A percentile compares a stretch with the other conserved stretches of the same genome.
Conservation (phyloP, 345 rosid genomes). For the Pelargonium nanum region DNA sequence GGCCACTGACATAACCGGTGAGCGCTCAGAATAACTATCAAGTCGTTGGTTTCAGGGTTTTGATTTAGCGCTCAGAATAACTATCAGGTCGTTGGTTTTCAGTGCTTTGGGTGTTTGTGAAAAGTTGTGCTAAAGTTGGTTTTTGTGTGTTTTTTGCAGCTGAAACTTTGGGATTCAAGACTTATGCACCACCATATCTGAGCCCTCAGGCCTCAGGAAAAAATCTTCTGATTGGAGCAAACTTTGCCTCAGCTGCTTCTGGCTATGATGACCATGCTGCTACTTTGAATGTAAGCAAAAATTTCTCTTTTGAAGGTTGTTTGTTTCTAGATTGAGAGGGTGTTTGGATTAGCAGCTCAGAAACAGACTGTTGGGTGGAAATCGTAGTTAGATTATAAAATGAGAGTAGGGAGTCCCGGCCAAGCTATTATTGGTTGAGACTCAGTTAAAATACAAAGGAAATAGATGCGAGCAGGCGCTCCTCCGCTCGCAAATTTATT, state of each 20-base stretch:
- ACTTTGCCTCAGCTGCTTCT: slow-evolving; percentile 90
- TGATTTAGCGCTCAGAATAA: background rate
- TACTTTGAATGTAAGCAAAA: slow-evolving; percentile 29
- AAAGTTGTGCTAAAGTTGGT: background rate
- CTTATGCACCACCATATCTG: slow-evolving; percentile 67
- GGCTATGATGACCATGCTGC: slow-evolving; percentile 84
- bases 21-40: background rate
- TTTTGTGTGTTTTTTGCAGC: slow-evolving; percentile 29
- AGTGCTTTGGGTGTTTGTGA: background rate
- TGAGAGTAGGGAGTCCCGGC: no score
- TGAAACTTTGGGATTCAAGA: slow-evolving; percentile 73
- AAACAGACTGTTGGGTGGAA: no score
- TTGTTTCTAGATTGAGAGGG: no score
- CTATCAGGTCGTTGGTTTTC: background rate
- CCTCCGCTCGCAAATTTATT: no score
- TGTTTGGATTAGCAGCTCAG: no score
- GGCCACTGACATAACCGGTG: slow-evolving; percentile 85
- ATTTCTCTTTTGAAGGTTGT: no score
- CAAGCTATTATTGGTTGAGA: no score
- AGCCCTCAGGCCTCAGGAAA: slow-evolving; percentile 84
- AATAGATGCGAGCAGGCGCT: no score
- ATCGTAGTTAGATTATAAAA: no score
- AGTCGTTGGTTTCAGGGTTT: background rate
- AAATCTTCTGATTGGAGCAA: slow-evolving; percentile 86
- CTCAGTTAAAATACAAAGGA: no score